These are phyloP conservation scores for Zasmidium cellare DNA, from an alignment of 2,329 filamentous ascomycete species.

Conservation along the genomic window DNA sequence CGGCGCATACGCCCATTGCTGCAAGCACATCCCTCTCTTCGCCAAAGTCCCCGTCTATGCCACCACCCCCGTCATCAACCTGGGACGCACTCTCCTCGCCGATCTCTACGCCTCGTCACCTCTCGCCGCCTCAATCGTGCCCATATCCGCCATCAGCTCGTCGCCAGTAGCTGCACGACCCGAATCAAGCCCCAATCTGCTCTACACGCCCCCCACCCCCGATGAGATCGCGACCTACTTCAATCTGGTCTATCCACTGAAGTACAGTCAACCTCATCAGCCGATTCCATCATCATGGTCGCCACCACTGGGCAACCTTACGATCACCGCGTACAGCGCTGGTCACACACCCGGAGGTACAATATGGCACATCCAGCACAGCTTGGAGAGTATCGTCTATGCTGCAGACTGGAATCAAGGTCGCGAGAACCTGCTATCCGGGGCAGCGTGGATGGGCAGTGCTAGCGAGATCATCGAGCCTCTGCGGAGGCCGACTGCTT, in stretches of 20 bases:
- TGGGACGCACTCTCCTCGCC: constrained; percentile 86
- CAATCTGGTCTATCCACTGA: constrained; percentile 82
- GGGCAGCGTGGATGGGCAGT: constrained; percentile 89
- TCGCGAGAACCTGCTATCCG: constrained; percentile 90
- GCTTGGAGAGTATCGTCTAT: constrained; percentile 94
- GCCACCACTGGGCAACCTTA: constrained; percentile 84
- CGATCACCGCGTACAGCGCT: constrained; percentile 94
- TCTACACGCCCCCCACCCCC: constrained; percentile 69
- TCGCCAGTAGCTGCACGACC: constrained; percentile 37
- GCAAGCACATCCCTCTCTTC: constrained; percentile 92
- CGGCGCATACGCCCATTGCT: constrained; percentile 92
- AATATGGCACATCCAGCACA: constrained; percentile 98
- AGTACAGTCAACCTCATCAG: constrained; percentile 95
- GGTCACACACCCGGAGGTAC: constrained; percentile 95
- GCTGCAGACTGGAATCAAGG: constrained; percentile 98
- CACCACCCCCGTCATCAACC: constrained; percentile 86
- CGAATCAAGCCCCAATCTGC: constrained; percentile 61
- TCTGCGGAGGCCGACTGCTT: constrained; percentile 84
- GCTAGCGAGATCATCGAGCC: constrained; percentile 94
- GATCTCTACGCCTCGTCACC: constrained; percentile 91
- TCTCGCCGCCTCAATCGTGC: constrained; percentile 81
- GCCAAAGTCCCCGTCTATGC: constrained; percentile 91
- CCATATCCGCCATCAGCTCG: constrained; percentile 61
- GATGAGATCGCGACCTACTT: constrained; percentile 95
- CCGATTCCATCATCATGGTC: constrained; percentile 84